A percentile compares a stretch with the other conserved stretches of the same genome.
These are phyloP conservation scores for Laguncularia racemosa DNA, from an alignment of 345 rosid genomes.

Conservation along the genomic window DNA sequence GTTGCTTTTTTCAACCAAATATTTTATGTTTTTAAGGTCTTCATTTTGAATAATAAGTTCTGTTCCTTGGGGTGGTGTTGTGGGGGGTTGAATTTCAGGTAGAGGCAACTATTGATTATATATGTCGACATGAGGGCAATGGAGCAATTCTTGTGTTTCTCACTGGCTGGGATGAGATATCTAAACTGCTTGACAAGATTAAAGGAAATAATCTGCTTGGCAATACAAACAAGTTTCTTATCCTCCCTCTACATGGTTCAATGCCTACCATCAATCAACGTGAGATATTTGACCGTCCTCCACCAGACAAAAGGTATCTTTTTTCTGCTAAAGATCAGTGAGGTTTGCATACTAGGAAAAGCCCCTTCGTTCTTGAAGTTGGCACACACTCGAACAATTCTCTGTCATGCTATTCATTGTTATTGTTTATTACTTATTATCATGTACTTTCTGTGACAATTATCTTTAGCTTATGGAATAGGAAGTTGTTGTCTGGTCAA, in stretches of 20 bases:
- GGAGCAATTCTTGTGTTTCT: conserved; percentile 97
- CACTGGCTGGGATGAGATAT: conserved; percentile 97
- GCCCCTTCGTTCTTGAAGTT: no score
- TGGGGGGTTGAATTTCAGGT: conserved; percentile 36
- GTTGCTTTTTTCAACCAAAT: no score
- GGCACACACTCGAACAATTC: no score
- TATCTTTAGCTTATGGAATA: no score
- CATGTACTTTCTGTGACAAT: no score
- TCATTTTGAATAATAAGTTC: background rate
- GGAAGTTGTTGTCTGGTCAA: no score
- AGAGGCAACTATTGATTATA: conserved; percentile 64
- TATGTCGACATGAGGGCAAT: conserved; percentile 68
- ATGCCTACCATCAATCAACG: conserved; percentile 87
- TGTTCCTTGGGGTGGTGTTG: background rate
- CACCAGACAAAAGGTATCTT: conserved; percentile 54
- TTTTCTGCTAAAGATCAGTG: background rate
- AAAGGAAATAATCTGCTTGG: conserved; percentile 73
- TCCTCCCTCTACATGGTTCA: conserved; percentile 91
- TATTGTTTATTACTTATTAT: no score
- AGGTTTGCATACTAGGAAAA: no score
- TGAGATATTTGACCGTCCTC: conserved; percentile 85
- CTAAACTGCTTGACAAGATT: conserved; percentile 69
- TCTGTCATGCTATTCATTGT: no score
- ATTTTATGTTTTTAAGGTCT: no score
- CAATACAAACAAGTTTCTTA: conserved; percentile 64